These are phyloP conservation scores for Nicotiana noctiflora DNA, from an alignment of 257 asterid species.

Conservation along the genomic window DNA sequence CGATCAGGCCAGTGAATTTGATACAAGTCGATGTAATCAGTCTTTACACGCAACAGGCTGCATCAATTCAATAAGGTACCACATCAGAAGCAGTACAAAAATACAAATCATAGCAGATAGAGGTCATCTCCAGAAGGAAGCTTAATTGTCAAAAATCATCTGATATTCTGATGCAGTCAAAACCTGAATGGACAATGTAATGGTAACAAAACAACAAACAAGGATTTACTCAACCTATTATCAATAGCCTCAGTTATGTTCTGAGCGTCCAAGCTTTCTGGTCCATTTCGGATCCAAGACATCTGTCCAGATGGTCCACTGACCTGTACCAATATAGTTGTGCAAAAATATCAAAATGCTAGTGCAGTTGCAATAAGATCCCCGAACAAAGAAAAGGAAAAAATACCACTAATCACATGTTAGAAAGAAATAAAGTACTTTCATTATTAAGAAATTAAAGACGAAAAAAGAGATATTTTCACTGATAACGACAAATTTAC, in stretches of 20 bases:
- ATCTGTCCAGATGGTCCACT: conserved; percentile 94
- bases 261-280: conserved; percentile 58
- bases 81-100: conserved; percentile 7
- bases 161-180: neutral
- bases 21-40: conserved; percentile 82
- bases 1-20: conserved; percentile 99
- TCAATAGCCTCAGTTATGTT: conserved; percentile 78
- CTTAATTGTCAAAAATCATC: neutral
- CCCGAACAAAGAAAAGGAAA: neutral
- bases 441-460: neutral
- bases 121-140: neutral
- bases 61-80: conserved; percentile 10
- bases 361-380: neutral
- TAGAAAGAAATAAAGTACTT: neutral
- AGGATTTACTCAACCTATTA: conserved; percentile 49
- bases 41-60: conserved; percentile 68
- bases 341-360: neutral
- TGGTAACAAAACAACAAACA: neutral
- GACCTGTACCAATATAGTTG: conserved; percentile 43
- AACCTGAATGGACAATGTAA: neutral
- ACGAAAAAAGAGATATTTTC: neutral
- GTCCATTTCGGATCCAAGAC: conserved; percentile 91
- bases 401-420: neutral
- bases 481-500: neutral
- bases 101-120: neutral